These are phyloP conservation scores for Ilex asprella DNA, from an alignment of 257 asterid genomes.

Conservation along the genomic window DNA sequence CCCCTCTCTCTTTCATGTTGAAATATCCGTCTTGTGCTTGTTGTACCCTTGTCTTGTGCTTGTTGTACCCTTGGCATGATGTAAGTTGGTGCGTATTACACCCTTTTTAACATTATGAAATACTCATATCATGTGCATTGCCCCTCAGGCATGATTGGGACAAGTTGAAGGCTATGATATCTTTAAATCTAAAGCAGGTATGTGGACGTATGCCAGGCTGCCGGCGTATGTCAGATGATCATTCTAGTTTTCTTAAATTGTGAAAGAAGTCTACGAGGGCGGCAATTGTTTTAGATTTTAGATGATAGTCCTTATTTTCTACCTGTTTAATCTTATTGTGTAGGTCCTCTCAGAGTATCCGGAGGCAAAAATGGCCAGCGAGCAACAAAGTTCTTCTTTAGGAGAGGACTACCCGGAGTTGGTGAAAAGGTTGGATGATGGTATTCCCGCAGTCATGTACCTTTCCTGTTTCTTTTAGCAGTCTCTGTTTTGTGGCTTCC, in stretches of 20 bases:
- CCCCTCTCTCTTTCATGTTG: no score
- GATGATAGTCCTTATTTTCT: neutral
- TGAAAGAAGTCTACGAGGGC: neutral
- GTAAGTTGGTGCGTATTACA: neutral
- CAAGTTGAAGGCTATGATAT: conserved; percentile 57
- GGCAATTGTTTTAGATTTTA: neutral
- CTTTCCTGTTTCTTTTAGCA: conserved; percentile 13
- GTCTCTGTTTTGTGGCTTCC: conserved; percentile 11
- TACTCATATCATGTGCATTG: conserved; percentile 14
- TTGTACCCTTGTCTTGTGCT: neutral
- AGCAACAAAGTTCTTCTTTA: conserved; percentile 61
- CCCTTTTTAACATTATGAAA: conserved; percentile 7
- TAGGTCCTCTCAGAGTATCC: conserved; percentile 84
- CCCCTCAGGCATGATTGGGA: conserved; percentile 80
- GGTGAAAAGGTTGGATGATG: conserved; percentile 96
- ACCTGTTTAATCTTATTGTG: conserved; percentile 4
- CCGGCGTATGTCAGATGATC: conserved; percentile 2
- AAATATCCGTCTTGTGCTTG: neutral
- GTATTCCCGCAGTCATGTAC: conserved; percentile 51
- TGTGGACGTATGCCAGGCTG: conserved; percentile 24
- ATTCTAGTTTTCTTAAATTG: conserved; percentile 4
- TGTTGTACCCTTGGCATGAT: conserved; percentile 1
- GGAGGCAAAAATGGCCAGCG: conserved; percentile 69
- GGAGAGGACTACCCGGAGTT: conserved; percentile 72
- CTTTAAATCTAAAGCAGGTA: conserved; percentile 83